Conservation (phyloP, 2,329 filamentous ascomycete genomes). For the Aureobasidium sp. region DNA sequence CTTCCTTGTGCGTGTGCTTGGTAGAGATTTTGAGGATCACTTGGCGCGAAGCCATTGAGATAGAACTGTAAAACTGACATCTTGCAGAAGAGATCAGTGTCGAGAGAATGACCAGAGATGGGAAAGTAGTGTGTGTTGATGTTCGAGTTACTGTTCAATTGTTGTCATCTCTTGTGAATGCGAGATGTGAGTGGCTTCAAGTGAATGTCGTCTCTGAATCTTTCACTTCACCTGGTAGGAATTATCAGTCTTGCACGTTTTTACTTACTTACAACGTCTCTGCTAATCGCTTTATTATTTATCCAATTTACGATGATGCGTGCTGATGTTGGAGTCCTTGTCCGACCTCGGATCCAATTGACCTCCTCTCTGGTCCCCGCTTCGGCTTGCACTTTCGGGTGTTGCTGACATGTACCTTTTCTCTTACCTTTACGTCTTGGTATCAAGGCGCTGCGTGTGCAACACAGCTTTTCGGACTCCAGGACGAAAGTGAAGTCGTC, state of each 20-base stretch:
- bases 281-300: not conserved
- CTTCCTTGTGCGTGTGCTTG: constrained; percentile 4
- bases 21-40: constrained; percentile 24
- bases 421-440: not conserved
- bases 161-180: not conserved
- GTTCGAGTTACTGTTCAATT: not conserved
- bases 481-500: not conserved
- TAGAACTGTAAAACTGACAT: constrained; percentile 24
- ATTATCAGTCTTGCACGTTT: no score
- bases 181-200: no score
- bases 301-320: no score
- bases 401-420: not conserved
- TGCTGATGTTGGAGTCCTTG: not conserved
- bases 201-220: no score
- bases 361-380: not conserved
- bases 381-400: not conserved
- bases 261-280: not conserved
- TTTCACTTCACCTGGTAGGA: no score
- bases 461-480: not conserved
- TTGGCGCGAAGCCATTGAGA: constrained; percentile 25
- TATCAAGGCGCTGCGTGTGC: not conserved
- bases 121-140: not conserved
- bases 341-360: not conserved
- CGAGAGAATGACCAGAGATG: no score
- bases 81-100: not conserved